Evolutionary conservation across 208 protist genomes (phyloP), one percentile per base, ranked within the genome.

Genomic region (Vickermania spadyakhi): DNA sequence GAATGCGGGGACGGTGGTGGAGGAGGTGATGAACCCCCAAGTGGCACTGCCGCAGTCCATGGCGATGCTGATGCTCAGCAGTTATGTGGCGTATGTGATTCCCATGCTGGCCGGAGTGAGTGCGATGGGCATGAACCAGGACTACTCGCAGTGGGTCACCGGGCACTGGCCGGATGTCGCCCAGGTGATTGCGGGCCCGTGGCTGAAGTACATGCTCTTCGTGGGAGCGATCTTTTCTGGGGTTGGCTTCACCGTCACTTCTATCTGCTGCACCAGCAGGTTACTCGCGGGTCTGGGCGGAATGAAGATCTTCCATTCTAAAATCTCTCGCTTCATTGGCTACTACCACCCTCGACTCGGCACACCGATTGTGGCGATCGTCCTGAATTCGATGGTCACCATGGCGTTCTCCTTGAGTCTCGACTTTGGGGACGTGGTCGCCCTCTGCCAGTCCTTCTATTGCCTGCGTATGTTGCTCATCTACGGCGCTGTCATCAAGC

Each of bases 241-340:
- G 26, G 22, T 88, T 7, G 85, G 85, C 61, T 87, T 92, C 64
- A 89, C 85, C 18, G 68, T 92, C 26, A 92, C 85, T 1, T 77
- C 75, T 31, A 86, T 92, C 78, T 92, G 85, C 71, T 89, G 81
- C 64, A 92, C 85, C 7, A 92, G 85, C 58, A 77, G 85, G 7
- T 64, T 89, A 60, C 58, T 92, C 42, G 85, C 81, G 2, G 85
- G 85, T 36, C 85, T 92, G 76, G 85, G 85, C 18, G 87, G 79
- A 26, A 92, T 92, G 85, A 62, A 92, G 52, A 86, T 92, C 66
- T 92, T 92, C 60, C 85, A 80, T 5, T 75, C 75, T 60, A 84
- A 80, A 52, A 56, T 92, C 22, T 87, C 81, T 5, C 75, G 85
- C 31, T 57, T 92, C 42, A 81, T 92, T 55, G 81, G 81, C 31